Evolutionary conservation across 2,329 filamentous ascomycete genomes (phyloP).

Genomic region (Fusarium goolgardi): DNA sequence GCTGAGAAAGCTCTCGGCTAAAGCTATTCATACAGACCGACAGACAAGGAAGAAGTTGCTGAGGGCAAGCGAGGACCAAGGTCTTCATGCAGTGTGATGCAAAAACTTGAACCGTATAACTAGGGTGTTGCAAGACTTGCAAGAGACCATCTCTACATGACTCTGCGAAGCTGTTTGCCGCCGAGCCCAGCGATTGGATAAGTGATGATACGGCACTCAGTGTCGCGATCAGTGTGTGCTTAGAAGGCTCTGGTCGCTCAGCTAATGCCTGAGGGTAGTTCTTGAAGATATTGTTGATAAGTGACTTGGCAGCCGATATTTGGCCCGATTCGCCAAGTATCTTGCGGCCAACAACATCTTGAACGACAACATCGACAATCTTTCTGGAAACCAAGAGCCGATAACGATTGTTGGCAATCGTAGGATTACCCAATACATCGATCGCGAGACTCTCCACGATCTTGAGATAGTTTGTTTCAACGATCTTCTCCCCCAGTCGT

Average conservation of each 20-base stretch:
- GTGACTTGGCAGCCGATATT: slow-evolving; percentile 79
- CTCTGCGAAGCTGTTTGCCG: slow-evolving; percentile 82
- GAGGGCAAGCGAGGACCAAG: slow-evolving; percentile 90
- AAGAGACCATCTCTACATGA: slow-evolving; percentile 85
- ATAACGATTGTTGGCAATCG: slow-evolving; percentile 86
- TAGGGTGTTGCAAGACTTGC: slow-evolving; percentile 92
- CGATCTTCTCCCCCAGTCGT: slow-evolving; percentile 81
- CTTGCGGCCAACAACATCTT: slow-evolving; percentile 82
- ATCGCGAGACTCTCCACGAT: slow-evolving; percentile 84
- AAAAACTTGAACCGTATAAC: slow-evolving; percentile 94
- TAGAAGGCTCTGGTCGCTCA: slow-evolving; percentile 88
- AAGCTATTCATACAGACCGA: slow-evolving; percentile 98
- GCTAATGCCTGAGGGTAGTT: slow-evolving; percentile 92
- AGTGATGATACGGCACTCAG: slow-evolving; percentile 83
- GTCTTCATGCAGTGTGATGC: slow-evolving; percentile 86
- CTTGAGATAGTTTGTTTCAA: slow-evolving; percentile 83
- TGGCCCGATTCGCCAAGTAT: slow-evolving; percentile 93
- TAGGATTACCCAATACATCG: slow-evolving; percentile 81
- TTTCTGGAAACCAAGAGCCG: slow-evolving; percentile 85
- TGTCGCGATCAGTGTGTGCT: slow-evolving; percentile 83
- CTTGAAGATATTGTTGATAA: slow-evolving; percentile 90
- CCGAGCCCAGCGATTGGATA: slow-evolving; percentile 83
- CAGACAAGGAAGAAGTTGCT: slow-evolving; percentile 89
- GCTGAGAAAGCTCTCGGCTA: slow-evolving; percentile 82
- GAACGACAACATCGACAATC: slow-evolving; percentile 84